A percentile compares a stretch with the other conserved stretches of the same genome.
These are phyloP conservation scores for Lasiosphaeria hispida DNA, from an alignment of 495 filamentous ascomycete genomes.

Conservation along the genomic window DNA sequence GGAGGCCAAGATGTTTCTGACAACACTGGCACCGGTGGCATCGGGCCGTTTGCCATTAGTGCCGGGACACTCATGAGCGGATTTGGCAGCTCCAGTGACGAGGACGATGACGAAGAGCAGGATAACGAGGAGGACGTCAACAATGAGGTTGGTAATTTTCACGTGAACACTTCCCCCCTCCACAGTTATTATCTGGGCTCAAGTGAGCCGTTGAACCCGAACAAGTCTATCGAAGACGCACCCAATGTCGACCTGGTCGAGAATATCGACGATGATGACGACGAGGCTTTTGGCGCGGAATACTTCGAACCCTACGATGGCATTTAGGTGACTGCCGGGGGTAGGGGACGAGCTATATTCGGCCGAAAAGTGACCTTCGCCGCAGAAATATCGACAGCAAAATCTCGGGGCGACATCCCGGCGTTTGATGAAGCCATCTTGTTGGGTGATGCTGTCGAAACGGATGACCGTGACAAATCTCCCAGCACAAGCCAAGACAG, in stretches of 20 bases:
- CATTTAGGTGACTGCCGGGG: not conserved
- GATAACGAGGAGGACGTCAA: conserved; percentile 69
- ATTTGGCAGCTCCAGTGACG: conserved; percentile 94
- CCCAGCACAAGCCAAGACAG: not conserved
- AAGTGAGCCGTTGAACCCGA: conserved; percentile 12
- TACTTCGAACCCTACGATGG: not conserved
- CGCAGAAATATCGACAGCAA: too few species aligned
- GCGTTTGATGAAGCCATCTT: too few species aligned
- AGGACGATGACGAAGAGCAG: conserved; percentile 94
- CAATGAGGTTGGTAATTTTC: conserved; percentile 47
- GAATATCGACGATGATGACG: conserved; percentile 11
- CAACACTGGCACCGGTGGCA: conserved; percentile 60
- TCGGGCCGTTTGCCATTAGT: conserved; percentile 65
- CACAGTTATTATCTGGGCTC: not conserved
- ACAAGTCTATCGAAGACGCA: conserved; percentile 5
- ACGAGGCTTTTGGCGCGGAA: not conserved
- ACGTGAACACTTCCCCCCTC: conserved; percentile 6
- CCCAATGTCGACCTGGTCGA: not conserved
- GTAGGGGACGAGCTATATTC: not conserved
- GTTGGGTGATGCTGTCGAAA: too few species aligned
- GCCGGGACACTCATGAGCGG: conserved; percentile 76
- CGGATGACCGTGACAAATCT: too few species aligned
- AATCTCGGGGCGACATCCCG: too few species aligned
- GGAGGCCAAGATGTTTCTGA: conserved; percentile 73
- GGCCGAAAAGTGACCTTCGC: too few species aligned